Percentiles rank a stretch among this genome's conserved stretches.
Evolutionary conservation across 148 eudicot species (phyloP).

Genomic region (Heliosperma pusillum): DNA sequence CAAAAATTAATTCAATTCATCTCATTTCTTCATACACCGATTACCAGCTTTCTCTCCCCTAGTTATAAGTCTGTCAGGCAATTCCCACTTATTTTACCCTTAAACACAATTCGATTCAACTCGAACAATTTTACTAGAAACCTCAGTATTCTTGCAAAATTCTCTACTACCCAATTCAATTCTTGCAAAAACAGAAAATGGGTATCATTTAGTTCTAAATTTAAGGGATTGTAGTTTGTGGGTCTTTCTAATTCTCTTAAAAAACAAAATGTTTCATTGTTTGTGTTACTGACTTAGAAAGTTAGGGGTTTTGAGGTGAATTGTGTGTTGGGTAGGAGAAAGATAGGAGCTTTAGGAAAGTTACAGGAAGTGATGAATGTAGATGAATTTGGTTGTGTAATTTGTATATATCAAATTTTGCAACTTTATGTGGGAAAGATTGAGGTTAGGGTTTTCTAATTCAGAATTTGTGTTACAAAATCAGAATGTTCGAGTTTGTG

Average conservation of each 20-base stretch:
- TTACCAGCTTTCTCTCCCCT: not conserved
- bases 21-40: not conserved
- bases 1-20: not conserved
- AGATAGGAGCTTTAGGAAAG: constrained; percentile 20
- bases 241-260: constrained; percentile 10
- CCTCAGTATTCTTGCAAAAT: constrained; percentile 6
- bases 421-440: no score
- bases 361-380: constrained; percentile 48
- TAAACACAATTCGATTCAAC: constrained; percentile 7
- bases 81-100: not conserved
- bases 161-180: constrained; percentile 10
- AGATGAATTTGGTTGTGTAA: no score
- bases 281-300: not conserved
- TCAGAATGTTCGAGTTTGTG: no score
- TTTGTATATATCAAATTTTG: no score
- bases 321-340: constrained; percentile 17
- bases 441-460: no score
- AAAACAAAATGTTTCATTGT: not conserved
- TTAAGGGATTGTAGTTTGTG: not conserved
- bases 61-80: not conserved
- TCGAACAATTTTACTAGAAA: not conserved
- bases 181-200: not conserved
- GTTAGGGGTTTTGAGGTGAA: constrained; percentile 14
- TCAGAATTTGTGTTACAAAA: no score
- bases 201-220: not conserved